Conservation (phyloP, 495 filamentous ascomycete genomes). For the Aspergillus sclerotiicarbonarius region DNA sequence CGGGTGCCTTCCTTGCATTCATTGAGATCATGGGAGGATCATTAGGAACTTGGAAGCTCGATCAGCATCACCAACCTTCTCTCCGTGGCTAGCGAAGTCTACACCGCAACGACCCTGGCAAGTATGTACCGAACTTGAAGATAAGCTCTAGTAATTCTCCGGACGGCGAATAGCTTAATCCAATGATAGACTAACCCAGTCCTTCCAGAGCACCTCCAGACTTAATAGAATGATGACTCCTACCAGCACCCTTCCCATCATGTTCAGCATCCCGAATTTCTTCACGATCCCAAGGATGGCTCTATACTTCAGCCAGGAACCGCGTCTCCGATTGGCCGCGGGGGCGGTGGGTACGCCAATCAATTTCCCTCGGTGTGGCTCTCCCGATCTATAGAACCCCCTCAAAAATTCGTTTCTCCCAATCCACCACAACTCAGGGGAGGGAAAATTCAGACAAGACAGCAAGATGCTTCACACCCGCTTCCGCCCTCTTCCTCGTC, state of each 20-base stretch:
- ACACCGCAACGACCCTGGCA: too few species aligned
- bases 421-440: neutral
- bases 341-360: neutral
- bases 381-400: neutral
- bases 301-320: neutral
- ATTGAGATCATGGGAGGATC: too few species aligned
- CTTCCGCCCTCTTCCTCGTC: constrained; percentile 33
- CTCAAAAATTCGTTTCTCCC: neutral
- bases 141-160: too few species aligned
- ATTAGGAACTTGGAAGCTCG: too few species aligned
- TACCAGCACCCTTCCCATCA: too few species aligned
- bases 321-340: neutral
- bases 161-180: too few species aligned
- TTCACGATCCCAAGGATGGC: neutral
- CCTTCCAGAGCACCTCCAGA: too few species aligned
- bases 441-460: neutral
- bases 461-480: constrained; percentile 31
- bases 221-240: too few species aligned
- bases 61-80: too few species aligned
- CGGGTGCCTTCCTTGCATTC: neutral
- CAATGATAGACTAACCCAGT: too few species aligned
- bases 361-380: neutral
- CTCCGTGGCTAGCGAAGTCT: too few species aligned
- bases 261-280: neutral
- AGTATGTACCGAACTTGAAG: too few species aligned